Conservation (phyloP, 306 rosid species). For the Vachellia pachyceras region DNA sequence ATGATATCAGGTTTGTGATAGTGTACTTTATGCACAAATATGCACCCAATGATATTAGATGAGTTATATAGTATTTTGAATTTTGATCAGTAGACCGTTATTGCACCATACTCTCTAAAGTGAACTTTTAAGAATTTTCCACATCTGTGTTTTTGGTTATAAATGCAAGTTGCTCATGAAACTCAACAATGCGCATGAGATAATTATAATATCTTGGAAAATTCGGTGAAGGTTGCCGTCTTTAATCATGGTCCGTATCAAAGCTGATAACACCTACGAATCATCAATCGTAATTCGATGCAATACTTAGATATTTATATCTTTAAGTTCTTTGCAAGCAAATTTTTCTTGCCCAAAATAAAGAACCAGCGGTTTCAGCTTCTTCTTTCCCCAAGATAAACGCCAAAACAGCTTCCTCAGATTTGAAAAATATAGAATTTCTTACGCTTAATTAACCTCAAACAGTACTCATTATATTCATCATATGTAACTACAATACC, state of each 20-base stretch:
- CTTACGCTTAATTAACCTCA: slow-evolving; percentile 5
- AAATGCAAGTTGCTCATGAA: not conserved
- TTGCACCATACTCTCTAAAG: not conserved
- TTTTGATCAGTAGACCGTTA: not conserved
- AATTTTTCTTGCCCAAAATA: not conserved
- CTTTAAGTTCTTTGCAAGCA: not conserved
- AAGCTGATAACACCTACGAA: not conserved
- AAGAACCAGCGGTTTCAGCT: not conserved
- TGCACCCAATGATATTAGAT: slow-evolving; percentile 8
- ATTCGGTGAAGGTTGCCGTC: not conserved
- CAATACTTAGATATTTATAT: not conserved
- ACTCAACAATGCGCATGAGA: not conserved
- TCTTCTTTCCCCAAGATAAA: not conserved
- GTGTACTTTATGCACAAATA: not conserved
- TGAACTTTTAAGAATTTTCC: not conserved
- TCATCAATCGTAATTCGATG: not conserved
- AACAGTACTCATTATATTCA: not conserved
- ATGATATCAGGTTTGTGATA: not conserved
- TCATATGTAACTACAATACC: not conserved
- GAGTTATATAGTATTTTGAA: not conserved
- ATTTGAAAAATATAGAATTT: not conserved
- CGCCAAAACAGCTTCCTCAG: not conserved
- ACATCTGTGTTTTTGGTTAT: not conserved
- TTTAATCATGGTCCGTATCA: not conserved
- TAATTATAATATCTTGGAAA: not conserved